A percentile compares a stretch with the other conserved stretches of the same genome.
Evolutionary conservation across 2,329 filamentous ascomycete species (phyloP).

Genomic region (Blastomyces silverae): DNA sequence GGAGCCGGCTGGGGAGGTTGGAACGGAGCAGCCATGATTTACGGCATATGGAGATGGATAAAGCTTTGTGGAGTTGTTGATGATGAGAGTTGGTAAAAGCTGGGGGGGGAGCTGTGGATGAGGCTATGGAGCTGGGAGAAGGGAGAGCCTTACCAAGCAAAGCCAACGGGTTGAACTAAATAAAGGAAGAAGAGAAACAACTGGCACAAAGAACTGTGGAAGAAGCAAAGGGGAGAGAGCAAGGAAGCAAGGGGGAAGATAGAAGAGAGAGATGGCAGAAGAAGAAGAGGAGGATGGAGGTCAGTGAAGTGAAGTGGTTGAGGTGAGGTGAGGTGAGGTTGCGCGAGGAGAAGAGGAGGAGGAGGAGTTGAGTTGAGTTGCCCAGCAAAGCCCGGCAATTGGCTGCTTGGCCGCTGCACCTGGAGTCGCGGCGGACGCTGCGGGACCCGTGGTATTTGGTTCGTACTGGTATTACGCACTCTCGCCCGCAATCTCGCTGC

Average conservation of each 20-base stretch:
- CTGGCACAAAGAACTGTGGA: constrained; percentile 20
- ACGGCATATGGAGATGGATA: constrained; percentile 15
- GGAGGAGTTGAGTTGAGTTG: background rate
- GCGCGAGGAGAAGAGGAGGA: background rate
- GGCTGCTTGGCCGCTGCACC: background rate
- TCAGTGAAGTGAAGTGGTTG: background rate
- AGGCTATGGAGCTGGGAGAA: constrained; percentile 8
- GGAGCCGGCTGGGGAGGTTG: constrained; percentile 41
- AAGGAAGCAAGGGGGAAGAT: constrained; percentile 7
- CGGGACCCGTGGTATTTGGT: background rate
- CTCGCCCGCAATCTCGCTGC: background rate
- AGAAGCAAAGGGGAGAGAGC: constrained; percentile 16
- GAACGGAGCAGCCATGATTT: constrained; percentile 35
- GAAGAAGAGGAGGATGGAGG: background rate
- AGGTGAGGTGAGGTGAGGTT: background rate
- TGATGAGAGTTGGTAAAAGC: constrained; percentile 17
- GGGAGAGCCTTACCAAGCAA: constrained; percentile 14
- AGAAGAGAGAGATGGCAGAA: background rate
- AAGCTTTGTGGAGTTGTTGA: constrained; percentile 15
- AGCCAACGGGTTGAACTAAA: constrained; percentile 20
- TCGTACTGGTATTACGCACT: constrained; percentile 1
- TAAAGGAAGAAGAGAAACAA: constrained; percentile 21
- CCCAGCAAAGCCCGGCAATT: constrained; percentile 1
- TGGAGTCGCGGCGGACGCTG: background rate
- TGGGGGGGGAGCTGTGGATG: constrained; percentile 17